These are phyloP conservation scores for Hericium coralloides DNA, from an alignment of 768 basidiomycete genomes.

Conservation along the genomic window DNA sequence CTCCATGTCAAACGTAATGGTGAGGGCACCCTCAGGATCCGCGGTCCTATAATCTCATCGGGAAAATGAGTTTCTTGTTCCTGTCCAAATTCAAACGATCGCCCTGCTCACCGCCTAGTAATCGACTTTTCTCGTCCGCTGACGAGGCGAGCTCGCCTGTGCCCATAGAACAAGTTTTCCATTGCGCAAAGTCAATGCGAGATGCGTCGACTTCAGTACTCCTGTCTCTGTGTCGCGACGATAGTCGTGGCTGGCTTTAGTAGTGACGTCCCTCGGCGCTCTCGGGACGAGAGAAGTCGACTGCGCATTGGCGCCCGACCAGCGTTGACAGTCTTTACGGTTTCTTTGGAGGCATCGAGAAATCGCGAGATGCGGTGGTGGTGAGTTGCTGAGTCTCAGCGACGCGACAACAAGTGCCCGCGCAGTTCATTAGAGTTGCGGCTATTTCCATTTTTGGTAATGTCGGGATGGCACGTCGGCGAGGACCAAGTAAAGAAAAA, in stretches of 20 bases:
- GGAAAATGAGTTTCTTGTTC: not conserved
- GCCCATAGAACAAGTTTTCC: constrained; percentile 63
- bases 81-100: not conserved
- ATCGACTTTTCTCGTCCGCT: constrained; percentile 76
- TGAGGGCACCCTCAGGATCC: no score
- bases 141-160: constrained; percentile 54
- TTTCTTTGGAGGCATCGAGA: no score
- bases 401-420: no score
- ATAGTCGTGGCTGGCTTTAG: constrained; percentile 17
- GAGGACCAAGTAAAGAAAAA: no score
- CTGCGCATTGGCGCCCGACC: no score
- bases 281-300: constrained; percentile 34
- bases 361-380: no score
- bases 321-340: no score
- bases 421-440: no score
- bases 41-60: not conserved
- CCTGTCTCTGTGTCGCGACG: constrained; percentile 33
- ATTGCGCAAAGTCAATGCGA: constrained; percentile 66
- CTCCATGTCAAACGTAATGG: constrained; percentile 32
- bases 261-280: constrained; percentile 45
- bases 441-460: no score
- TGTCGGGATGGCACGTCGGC: no score
- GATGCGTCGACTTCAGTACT: constrained; percentile 51
- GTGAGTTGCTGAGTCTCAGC: no score
- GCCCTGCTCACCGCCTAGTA: constrained; percentile 54